Evolutionary conservation across 352 stramenopile species (phyloP).

Genomic region (Globisporangium radiosum): DNA sequence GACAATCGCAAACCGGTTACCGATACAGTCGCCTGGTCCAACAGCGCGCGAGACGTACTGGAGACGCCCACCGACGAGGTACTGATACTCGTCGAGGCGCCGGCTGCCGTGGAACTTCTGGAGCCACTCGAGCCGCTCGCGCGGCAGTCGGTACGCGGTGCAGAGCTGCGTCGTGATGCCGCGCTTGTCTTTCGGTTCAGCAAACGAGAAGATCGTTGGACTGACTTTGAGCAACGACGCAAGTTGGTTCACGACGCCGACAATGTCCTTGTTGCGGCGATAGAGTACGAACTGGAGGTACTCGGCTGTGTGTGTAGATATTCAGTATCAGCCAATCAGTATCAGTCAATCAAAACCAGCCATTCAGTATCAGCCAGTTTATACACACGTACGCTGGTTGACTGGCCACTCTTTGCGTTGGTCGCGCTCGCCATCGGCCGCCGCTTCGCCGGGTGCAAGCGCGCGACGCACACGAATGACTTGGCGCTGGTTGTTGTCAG

Average conservation of each 20-base stretch:
- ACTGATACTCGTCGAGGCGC: constrained; percentile 62
- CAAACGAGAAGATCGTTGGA: constrained; percentile 83
- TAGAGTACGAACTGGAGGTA: constrained; percentile 95
- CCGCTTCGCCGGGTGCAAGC: constrained; percentile 14
- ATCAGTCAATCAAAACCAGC: no score
- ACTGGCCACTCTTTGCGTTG: constrained; percentile 60
- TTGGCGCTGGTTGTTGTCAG: constrained; percentile 39
- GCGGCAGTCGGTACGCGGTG: constrained; percentile 80
- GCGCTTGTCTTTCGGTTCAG: constrained; percentile 97
- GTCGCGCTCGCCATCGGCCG: constrained; percentile 48
- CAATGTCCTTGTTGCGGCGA: constrained; percentile 96
- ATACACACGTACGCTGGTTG: constrained; percentile 43
- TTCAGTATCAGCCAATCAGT: no score
- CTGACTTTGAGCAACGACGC: constrained; percentile 66
- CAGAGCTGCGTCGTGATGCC: constrained; percentile 94
- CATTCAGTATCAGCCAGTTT: no score
- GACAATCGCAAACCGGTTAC: constrained; percentile 93
- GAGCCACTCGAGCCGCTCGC: constrained; percentile 49
- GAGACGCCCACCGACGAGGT: constrained; percentile 91
- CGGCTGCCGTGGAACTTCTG: constrained; percentile 23
- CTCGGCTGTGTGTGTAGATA: constrained; percentile 45
- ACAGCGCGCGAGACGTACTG: constrained; percentile 85
- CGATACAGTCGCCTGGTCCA: constrained; percentile 77
- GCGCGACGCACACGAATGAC: constrained; percentile 64
- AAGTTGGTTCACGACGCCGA: constrained; percentile 77